Evolutionary conservation across 2,329 filamentous ascomycete species (phyloP).

Genomic region (Hymenoscyphus fraxineus): DNA sequence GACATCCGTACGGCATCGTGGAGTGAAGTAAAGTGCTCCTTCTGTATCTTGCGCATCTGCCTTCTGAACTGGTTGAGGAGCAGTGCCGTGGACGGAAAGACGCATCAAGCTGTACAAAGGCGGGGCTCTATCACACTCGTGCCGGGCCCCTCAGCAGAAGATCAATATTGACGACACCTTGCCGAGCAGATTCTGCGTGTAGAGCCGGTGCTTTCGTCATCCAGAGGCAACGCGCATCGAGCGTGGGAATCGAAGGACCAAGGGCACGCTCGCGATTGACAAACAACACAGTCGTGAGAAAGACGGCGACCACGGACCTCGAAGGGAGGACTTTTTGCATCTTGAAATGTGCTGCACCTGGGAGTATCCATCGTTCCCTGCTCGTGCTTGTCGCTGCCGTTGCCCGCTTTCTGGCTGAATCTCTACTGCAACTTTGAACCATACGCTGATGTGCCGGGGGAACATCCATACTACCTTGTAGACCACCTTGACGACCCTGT

Average conservation of each 20-base stretch:
- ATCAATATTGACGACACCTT: not conserved
- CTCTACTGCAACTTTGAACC: conserved; percentile 3
- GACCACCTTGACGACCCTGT: not conserved
- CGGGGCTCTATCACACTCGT: conserved; percentile 9
- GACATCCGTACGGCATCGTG: not conserved
- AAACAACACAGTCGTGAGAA: not conserved
- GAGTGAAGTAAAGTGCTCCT: not conserved
- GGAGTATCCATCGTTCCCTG: not conserved
- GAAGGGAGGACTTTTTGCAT: not conserved
- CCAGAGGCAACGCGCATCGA: not conserved
- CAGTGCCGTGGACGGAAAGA: conserved; percentile 7
- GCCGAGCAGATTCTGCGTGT: not conserved
- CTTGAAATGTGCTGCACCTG: not conserved
- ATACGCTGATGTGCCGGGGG: conserved; percentile 11
- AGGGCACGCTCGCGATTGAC: not conserved
- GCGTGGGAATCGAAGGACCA: not conserved
- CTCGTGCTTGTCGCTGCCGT: conserved; percentile 2
- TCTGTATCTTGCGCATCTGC: not conserved
- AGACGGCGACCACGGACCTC: not conserved
- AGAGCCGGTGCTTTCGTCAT: not conserved
- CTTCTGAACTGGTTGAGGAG: not conserved
- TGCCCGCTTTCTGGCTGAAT: conserved; percentile 17
- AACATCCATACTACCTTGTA: conserved; percentile 4
- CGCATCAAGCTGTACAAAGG: conserved; percentile 10
- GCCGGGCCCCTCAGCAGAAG: not conserved